Base-by-base conservation (phyloP, 2,329 filamentous ascomycete genomes). In the Monosporascus ibericus region DNA sequence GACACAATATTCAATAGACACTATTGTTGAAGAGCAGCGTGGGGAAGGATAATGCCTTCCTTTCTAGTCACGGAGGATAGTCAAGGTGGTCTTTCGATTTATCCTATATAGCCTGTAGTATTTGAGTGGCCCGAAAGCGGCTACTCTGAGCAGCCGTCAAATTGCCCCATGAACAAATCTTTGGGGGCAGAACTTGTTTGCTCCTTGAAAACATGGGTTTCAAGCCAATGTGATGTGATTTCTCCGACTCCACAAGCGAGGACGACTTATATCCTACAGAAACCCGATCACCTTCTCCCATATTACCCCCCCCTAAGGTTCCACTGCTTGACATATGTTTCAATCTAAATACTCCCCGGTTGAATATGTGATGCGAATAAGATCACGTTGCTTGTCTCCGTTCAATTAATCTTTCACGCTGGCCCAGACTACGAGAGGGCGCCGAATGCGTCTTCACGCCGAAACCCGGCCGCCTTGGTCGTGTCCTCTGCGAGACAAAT, bases 41-140 rank as follows among this genome's bases (percentile, higher is more conserved):
- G 4, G 11, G 11, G n/a, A 30, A 30, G 27, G 11, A 30, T 14
- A 14, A 1, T 46, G 22, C 24, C 22, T 46, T 46, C 42, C 42
- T 15, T 25, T 46, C 25, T 46, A 14, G 42, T 25, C 24, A 27
- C 42, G 42, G 42, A 22, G 42, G 42, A 46, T 18, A 24, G 42
- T 18, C 6, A 17, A 46, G 14, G 42, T 30, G 42, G 11, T 11
- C 15, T 24, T n/a, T 14, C 17, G 25, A 27, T 57, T 58, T 59
- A 59, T 50, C 55, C 62, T 56, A 55, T 60, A 58, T 60, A 64
- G 62, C 60, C 61, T 64, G 47, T 61, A 60, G 27, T 17, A 51
- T 44, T 49, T 39, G 47, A 56, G 52, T 52, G 47, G 52, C 37
- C 30, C 6, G 48, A 56, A 42, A 48, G 49, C 37, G 52, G 25